Conservation (phyloP, 768 basidiomycete genomes). For the Kwoniella shandongensis region DNA sequence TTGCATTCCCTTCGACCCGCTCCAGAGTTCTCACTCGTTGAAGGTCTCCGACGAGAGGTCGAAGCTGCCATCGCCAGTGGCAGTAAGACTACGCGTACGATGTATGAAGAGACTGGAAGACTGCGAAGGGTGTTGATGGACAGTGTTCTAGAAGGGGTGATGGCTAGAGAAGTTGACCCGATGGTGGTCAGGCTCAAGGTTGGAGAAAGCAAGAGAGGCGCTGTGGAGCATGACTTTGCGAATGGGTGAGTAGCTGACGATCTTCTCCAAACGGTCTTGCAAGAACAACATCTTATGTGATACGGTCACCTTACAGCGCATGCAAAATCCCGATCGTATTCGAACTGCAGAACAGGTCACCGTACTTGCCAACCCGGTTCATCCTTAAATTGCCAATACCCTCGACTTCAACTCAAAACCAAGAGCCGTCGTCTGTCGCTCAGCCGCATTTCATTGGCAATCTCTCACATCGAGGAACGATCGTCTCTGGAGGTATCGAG, state of each 20-base stretch:
- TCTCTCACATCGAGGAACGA: constrained; percentile 64
- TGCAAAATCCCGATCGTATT: constrained; percentile 56
- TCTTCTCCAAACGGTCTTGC: not conserved
- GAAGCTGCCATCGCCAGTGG: constrained; percentile 63
- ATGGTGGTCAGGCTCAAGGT: constrained; percentile 60
- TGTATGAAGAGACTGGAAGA: constrained; percentile 86
- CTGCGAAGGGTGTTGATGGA: constrained; percentile 68
- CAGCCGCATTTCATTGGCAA: constrained; percentile 66
- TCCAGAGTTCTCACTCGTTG: constrained; percentile 67
- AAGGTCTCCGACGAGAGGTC: constrained; percentile 55
- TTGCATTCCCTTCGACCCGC: constrained; percentile 66
- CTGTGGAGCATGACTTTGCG: constrained; percentile 64
- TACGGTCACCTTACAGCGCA: constrained; percentile 48
- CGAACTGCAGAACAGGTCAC: constrained; percentile 69
- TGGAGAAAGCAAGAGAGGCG: constrained; percentile 40
- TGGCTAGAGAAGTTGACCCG: constrained; percentile 80
- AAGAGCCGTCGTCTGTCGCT: constrained; percentile 49
- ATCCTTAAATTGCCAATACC: constrained; percentile 58
- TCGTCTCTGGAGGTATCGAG: constrained; percentile 59
- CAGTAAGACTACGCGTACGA: constrained; percentile 69
- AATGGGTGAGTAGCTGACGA: constrained; percentile 62
- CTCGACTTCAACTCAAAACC: constrained; percentile 17
- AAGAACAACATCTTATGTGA: constrained; percentile 3
- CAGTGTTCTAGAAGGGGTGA: constrained; percentile 67
- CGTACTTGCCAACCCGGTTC: constrained; percentile 64